These are phyloP conservation scores for Inga leiocalycina DNA, from an alignment of 306 rosid species.

Conservation along the genomic window DNA sequence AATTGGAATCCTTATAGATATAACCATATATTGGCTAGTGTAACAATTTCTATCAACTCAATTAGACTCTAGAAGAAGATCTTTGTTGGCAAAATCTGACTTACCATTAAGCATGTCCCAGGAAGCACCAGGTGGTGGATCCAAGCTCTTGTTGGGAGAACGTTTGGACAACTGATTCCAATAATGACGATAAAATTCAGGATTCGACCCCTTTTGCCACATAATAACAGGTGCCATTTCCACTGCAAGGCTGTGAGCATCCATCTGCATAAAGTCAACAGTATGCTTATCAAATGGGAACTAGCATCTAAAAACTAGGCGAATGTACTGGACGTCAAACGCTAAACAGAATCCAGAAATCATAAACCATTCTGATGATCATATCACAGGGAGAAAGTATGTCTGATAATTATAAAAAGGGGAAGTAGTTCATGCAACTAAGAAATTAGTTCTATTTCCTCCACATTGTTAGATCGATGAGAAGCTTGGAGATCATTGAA, in stretches of 20 bases:
- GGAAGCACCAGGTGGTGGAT: slow-evolving; percentile 53
- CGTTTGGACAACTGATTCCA: slow-evolving; percentile 67
- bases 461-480: no score
- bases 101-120: slow-evolving; percentile 91
- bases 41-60: background rate
- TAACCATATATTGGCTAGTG: background rate
- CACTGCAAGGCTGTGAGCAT: slow-evolving; percentile 77
- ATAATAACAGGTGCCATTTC: slow-evolving; percentile 90
- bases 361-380: slow-evolving; percentile 20
- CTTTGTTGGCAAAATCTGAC: slow-evolving; percentile 25
- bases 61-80: slow-evolving; percentile 11
- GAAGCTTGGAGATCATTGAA: no score
- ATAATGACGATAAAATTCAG: slow-evolving; percentile 65
- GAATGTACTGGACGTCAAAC: slow-evolving; percentile 3
- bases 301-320: background rate
- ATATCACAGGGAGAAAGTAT: slow-evolving; percentile 9
- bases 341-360: slow-evolving; percentile 18
- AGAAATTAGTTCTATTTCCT: no score
- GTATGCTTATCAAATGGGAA: slow-evolving; percentile 27
- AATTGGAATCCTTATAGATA: background rate
- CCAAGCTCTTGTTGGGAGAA: slow-evolving; percentile 59
- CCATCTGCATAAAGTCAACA: slow-evolving; percentile 70
- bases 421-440: background rate
- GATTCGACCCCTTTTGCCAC: slow-evolving; percentile 73
- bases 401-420: slow-evolving; percentile 21